A percentile compares a stretch with the other conserved stretches of the same genome.
These are phyloP conservation scores for Oryza officinalis DNA, from an alignment of 176 grass and related monocot species.

Conservation along the genomic window DNA sequence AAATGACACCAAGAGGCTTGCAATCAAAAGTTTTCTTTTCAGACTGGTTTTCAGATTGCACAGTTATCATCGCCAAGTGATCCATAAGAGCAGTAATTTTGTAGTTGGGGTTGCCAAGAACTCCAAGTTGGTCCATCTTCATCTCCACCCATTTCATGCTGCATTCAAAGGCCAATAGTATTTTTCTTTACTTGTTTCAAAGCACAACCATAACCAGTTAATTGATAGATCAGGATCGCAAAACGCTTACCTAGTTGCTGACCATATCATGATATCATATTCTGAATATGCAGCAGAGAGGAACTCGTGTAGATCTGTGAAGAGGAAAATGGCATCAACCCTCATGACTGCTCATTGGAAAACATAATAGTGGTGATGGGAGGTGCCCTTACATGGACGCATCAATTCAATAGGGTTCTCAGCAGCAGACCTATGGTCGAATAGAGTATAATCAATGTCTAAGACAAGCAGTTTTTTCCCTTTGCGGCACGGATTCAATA, in stretches of 20 bases:
- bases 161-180: conserved; percentile 31
- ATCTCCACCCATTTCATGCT: conserved; percentile 98
- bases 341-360: neutral
- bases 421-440: conserved; percentile 86
- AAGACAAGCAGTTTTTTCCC: conserved; percentile 95
- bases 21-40: conserved; percentile 75
- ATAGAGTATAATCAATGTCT: conserved; percentile 98
- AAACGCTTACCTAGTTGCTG: conserved; percentile 77
- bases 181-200: conserved; percentile 1
- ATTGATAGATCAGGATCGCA: neutral
- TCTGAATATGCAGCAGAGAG: conserved; percentile 83
- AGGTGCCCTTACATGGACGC: conserved; percentile 80
- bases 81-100: conserved; percentile 98
- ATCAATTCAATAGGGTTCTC: conserved; percentile 92
- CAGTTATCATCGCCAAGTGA: conserved; percentile 97
- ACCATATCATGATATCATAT: conserved; percentile 99
- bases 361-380: conserved; percentile 4
- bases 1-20: conserved; percentile 93
- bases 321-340: conserved; percentile 15
- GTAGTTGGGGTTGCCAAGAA: conserved; percentile 83
- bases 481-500: conserved; percentile 85
- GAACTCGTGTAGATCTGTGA: conserved; percentile 93
- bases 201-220: conserved; percentile 16
- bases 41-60: conserved; percentile 69
- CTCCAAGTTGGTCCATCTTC: conserved; percentile 94